Percentiles rank a stretch among this genome's conserved stretches.
Evolutionary conservation across 495 filamentous ascomycete genomes (phyloP).

Genomic region (Penicillium verhagenii): DNA sequence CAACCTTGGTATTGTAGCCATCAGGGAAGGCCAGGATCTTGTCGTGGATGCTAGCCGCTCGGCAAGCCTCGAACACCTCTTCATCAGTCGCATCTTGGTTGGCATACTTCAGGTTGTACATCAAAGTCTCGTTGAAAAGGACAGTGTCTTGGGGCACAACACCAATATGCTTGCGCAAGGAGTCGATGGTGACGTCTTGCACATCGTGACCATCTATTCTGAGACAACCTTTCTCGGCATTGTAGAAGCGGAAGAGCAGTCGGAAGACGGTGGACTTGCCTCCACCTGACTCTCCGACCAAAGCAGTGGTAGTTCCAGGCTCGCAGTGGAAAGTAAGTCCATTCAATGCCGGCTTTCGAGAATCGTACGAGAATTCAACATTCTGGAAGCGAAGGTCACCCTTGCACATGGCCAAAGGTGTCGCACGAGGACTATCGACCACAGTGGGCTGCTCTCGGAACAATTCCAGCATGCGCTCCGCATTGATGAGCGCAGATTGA

Average conservation of each 20-base stretch:
- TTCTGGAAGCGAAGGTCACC: constrained; percentile 83
- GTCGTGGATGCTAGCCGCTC: constrained; percentile 92
- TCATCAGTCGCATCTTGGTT: constrained; percentile 83
- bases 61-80: constrained; percentile 84
- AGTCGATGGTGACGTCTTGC: constrained; percentile 84
- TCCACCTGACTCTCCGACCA: constrained; percentile 94
- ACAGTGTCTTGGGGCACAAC: constrained; percentile 97
- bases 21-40: constrained; percentile 94
- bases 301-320: constrained; percentile 89
- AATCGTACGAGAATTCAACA: constrained; percentile 89
- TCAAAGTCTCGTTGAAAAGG: constrained; percentile 93
- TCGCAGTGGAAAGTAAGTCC: constrained; percentile 77
- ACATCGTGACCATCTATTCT: constrained; percentile 82
- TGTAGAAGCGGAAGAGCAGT: constrained; percentile 93
- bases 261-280: constrained; percentile 98
- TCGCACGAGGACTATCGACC: constrained; percentile 60
- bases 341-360: constrained; percentile 79
- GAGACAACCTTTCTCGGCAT: constrained; percentile 73
- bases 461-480: constrained; percentile 88
- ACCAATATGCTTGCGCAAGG: constrained; percentile 83
- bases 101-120: constrained; percentile 97
- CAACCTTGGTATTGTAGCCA: constrained; percentile 86
- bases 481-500: constrained; percentile 95
- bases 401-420: constrained; percentile 59
- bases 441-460: constrained; percentile 96